Evolutionary conservation across 805 yeast genomes (phyloP).

Genomic region (Hanseniaspora clermontiae): DNA sequence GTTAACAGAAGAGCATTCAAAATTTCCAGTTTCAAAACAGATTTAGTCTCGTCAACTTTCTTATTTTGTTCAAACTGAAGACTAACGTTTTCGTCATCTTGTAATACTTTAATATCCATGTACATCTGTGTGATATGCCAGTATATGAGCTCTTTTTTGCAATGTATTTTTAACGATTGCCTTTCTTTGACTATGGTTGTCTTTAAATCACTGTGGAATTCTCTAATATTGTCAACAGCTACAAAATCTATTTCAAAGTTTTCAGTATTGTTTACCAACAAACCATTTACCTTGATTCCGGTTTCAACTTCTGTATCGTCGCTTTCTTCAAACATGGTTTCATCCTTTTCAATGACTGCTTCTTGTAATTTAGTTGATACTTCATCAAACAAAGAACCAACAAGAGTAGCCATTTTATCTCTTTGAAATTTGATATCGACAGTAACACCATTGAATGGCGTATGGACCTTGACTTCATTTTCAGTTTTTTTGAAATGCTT

Average conservation of each 20-base stretch:
- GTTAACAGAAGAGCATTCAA: slow-evolving; percentile 52
- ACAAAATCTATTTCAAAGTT: slow-evolving; percentile 78
- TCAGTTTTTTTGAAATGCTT: slow-evolving; percentile 70
- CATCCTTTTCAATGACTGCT: not conserved
- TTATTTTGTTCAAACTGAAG: slow-evolving; percentile 9
- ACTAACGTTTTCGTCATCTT: slow-evolving; percentile 38
- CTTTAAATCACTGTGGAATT: slow-evolving; percentile 65
- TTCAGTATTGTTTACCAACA: slow-evolving; percentile 60
- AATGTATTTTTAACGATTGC: slow-evolving; percentile 65
- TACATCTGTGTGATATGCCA: slow-evolving; percentile 96
- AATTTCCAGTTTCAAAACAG: slow-evolving; percentile 38
- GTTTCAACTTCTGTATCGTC: slow-evolving; percentile 28
- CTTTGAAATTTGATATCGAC: slow-evolving; percentile 69
- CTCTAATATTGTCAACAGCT: slow-evolving; percentile 77
- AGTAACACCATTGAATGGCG: slow-evolving; percentile 82
- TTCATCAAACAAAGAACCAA: slow-evolving; percentile 45
- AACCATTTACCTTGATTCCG: slow-evolving; percentile 53
- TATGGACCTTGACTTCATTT: slow-evolving; percentile 78
- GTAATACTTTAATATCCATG: slow-evolving; percentile 58
- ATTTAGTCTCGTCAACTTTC: slow-evolving; percentile 30
- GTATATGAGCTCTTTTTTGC: slow-evolving; percentile 63
- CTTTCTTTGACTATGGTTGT: slow-evolving; percentile 75
- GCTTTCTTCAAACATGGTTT: slow-evolving; percentile 47
- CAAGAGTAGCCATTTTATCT: slow-evolving; percentile 65
- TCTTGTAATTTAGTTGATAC: slow-evolving; percentile 18